These are phyloP conservation scores for Myriosclerotinia curreyana DNA, from an alignment of 2,329 filamentous ascomycete genomes.

Conservation along the genomic window DNA sequence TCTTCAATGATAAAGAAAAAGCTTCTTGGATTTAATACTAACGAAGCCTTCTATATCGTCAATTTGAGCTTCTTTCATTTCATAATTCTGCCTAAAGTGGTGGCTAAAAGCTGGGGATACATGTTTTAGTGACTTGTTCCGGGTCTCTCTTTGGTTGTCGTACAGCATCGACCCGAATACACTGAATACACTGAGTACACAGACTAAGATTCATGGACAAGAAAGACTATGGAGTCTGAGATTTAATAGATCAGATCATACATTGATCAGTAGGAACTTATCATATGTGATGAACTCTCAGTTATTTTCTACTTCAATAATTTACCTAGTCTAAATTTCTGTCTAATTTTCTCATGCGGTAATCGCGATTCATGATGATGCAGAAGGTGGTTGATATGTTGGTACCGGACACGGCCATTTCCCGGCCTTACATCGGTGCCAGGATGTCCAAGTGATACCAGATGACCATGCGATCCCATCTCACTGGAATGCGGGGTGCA, in stretches of 20 bases:
- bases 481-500: constrained; percentile 20
- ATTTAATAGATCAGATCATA: too few species aligned
- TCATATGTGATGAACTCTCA: neutral
- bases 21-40: neutral
- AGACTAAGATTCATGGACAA: neutral
- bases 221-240: neutral
- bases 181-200: too few species aligned
- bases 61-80: neutral
- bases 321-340: too few species aligned
- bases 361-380: neutral
- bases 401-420: constrained; percentile 15
- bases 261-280: neutral
- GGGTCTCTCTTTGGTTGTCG: neutral
- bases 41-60: neutral
- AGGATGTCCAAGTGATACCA: constrained; percentile 18
- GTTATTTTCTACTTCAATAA: neutral
- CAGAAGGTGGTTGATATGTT: constrained; percentile 11
- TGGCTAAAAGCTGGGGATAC: neutral
- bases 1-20: neutral
- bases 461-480: constrained; percentile 16
- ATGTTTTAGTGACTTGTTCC: constrained; percentile 1
- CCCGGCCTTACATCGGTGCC: constrained; percentile 20
- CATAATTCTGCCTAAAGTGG: neutral
- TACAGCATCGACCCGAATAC: neutral
- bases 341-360: neutral